Percentiles rank a stretch among this genome's conserved stretches.
These are phyloP conservation scores for Neonectria hederae DNA, from an alignment of 2,329 filamentous ascomycete genomes.

Conservation along the genomic window DNA sequence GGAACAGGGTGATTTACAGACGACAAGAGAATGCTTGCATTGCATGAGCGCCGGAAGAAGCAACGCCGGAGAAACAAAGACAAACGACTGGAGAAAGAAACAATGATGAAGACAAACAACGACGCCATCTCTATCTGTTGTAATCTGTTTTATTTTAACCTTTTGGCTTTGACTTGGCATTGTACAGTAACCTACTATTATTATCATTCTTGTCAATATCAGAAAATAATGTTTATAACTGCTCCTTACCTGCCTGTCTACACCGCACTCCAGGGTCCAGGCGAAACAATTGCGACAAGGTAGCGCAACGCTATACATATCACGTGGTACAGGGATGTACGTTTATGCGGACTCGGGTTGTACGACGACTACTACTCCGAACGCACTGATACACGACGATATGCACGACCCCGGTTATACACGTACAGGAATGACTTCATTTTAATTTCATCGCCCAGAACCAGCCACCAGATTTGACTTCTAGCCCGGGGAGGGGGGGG, in stretches of 20 bases:
- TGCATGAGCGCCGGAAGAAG: neutral
- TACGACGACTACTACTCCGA: neutral
- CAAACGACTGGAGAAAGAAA: neutral
- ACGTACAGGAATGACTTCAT: neutral
- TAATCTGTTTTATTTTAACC: neutral
- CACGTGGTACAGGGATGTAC: neutral
- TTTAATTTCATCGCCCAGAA: neutral
- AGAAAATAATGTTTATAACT: neutral
- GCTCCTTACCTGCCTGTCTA: neutral
- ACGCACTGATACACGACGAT: neutral
- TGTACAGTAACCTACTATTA: constrained; percentile 1
- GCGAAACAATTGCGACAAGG: neutral
- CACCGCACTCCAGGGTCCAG: neutral
- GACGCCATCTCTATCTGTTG: neutral
- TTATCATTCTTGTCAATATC: neutral
- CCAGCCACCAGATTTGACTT: neutral
- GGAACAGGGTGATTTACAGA: neutral
- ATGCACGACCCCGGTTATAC: neutral
- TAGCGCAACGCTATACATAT: neutral
- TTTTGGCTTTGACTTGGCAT: neutral
- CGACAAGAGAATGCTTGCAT: neutral
- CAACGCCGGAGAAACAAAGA: neutral
- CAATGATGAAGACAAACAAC: neutral
- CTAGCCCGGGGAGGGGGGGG: too few relatives aligned
- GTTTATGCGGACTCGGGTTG: neutral